Percentiles rank a stretch among this genome's conserved stretches.
These are phyloP conservation scores for Cryptococcus maquisensis DNA, from an alignment of 1,284 basidiomycete species.

Conservation along the genomic window DNA sequence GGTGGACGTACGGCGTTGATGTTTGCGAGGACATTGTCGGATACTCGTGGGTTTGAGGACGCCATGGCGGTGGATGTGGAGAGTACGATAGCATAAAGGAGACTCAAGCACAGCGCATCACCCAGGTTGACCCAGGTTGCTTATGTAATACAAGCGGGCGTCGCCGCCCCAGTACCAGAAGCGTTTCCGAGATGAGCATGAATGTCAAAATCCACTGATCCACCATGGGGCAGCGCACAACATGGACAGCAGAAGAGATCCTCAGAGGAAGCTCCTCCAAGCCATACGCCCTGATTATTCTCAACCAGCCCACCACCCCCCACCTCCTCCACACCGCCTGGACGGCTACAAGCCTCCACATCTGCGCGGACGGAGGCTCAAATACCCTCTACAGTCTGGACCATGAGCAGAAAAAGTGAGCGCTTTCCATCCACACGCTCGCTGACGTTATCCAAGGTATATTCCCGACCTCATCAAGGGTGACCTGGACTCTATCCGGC, in stretches of 20 bases:
- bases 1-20: slow-evolving; percentile 44
- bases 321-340: slow-evolving; percentile 65
- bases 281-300: slow-evolving; percentile 65
- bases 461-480: slow-evolving; percentile 85
- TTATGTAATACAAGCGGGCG: background rate
- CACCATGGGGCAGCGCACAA: too few species aligned
- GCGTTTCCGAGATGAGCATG: too few species aligned
- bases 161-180: too few species aligned
- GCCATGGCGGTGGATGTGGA: slow-evolving; percentile 1
- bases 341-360: slow-evolving; percentile 52
- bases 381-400: slow-evolving; percentile 75
- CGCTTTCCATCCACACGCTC: background rate
- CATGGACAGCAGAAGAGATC: slow-evolving; percentile 11
- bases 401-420: slow-evolving; percentile 13
- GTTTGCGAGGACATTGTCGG: slow-evolving; percentile 51
- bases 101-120: too few species aligned
- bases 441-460: slow-evolving; percentile 51
- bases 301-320: slow-evolving; percentile 74
- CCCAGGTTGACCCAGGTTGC: too few species aligned
- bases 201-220: background rate
- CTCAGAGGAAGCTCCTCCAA: slow-evolving; percentile 8
- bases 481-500: slow-evolving; percentile 81
- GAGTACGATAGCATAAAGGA: background rate
- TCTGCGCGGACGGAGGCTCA: slow-evolving; percentile 91
- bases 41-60: slow-evolving; percentile 44